Evolutionary conservation across 2,329 filamentous ascomycete species (phyloP).

Genomic region (Biscogniauxia marginata): DNA sequence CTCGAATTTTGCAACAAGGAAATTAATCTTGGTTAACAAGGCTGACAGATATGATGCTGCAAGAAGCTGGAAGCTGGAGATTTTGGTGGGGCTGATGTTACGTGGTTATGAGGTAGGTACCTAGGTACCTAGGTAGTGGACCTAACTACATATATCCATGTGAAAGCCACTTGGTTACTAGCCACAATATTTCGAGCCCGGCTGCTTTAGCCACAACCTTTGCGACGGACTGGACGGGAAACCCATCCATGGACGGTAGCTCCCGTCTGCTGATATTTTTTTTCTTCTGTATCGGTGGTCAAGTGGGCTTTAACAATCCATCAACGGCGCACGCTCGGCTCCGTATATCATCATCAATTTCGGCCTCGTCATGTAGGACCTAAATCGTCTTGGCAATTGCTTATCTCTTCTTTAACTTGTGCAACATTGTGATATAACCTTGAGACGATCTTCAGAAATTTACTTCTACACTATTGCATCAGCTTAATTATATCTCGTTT

Average conservation of each 20-base stretch:
- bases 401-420: background rate
- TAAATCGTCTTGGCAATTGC: background rate
- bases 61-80: slow-evolving; percentile 6
- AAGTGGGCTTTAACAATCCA: too few relatives aligned
- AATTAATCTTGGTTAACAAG: background rate
- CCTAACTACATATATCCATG: too few relatives aligned
- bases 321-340: background rate
- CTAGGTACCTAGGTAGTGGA: too few relatives aligned
- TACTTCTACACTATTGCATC: slow-evolving; percentile 1
- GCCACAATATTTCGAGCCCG: too few relatives aligned
- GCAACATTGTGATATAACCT: background rate
- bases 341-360: background rate
- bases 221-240: too few relatives aligned
- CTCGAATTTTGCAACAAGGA: slow-evolving; percentile 7
- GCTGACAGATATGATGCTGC: slow-evolving; percentile 3
- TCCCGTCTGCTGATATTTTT: too few relatives aligned
- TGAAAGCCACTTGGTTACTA: too few relatives aligned
- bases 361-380: background rate
- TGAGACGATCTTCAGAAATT: background rate
- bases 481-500: too few relatives aligned
- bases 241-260: too few relatives aligned
- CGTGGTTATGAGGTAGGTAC: background rate
- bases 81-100: slow-evolving; percentile 8
- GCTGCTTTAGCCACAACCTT: too few relatives aligned
- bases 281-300: too few relatives aligned